Base-by-base conservation (phyloP, 305 asterid genomes). In the Fraxinus baroniana region DNA sequence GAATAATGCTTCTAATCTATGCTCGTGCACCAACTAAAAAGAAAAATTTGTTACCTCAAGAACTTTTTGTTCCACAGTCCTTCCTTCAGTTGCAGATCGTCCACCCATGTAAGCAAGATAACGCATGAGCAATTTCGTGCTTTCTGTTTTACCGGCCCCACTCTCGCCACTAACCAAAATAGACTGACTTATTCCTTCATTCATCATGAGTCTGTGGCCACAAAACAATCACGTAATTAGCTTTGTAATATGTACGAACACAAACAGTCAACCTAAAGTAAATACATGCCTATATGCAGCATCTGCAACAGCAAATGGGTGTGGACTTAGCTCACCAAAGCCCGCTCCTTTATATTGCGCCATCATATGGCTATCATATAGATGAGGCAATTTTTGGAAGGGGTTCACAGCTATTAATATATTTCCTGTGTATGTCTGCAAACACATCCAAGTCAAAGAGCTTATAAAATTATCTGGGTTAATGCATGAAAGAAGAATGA, bases 31-130 rank as follows among this genome's bases (percentile, higher is more conserved):
- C 22, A 72, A 72, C 28, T 72, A 33, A 72, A 72, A 72, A 5
- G 13, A 9, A 72, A 72, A 18, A 17, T 71, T 72, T 72, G 35
- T 72, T 90, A 93, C 98, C 93, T 93, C 95, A 76, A 93, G 93
- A 89, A 93, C 97, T 83, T 93, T 86, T 85, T 93, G 97, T 86
- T 93, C 95, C 66, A 93, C 98, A 24, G 92, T 74, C 85, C 98
- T 91, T 83, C 93, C 98, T 86, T 89, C 97, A 44, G 88, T 75
- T 72, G 86, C 89, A 78, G 94, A 85, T 77, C 98, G 90, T 60
- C 98, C 98, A 30, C 98, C 98, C 98, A 93, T 91, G 88, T 89
- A 93, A 83, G 98, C 98, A 86, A 93, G 97, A 88, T 93, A 93
- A 12, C 86, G 93, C 98, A 93, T 93, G 41, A 93, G 93, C 89